A percentile compares a stretch with the other conserved stretches of the same genome.
phyloP scores from a whole-genome alignment of 2,329 filamentous ascomycete species.

The Huntiella omanensis region DNA sequence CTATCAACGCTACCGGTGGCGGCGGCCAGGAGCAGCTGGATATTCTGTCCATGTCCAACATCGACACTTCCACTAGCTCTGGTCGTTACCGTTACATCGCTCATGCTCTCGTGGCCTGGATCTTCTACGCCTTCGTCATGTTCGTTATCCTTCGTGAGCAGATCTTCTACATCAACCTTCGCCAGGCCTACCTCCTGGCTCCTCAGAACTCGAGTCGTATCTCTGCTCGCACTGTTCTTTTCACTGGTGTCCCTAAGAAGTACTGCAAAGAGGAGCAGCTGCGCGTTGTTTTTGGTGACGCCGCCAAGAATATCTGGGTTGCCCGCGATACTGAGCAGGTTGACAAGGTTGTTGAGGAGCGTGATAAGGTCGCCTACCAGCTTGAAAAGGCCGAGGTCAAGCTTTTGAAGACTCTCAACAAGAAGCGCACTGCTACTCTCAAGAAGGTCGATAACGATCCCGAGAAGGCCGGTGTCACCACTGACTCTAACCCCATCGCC shows the following conservation, averaged over 20 bases:
- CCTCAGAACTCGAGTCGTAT: constrained; percentile 69
- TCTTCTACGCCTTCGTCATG: constrained; percentile 76
- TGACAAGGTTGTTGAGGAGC: constrained; percentile 61
- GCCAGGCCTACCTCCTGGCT: constrained; percentile 79
- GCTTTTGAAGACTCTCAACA: constrained; percentile 63
- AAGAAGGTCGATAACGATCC: constrained; percentile 24
- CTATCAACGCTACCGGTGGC: constrained; percentile 71
- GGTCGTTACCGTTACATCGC: constrained; percentile 56
- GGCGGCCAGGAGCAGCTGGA: constrained; percentile 48
- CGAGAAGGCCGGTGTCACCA: constrained; percentile 28
- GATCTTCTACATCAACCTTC: constrained; percentile 81
- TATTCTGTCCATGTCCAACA: constrained; percentile 60
- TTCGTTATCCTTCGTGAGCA: constrained; percentile 74
- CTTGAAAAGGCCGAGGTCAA: constrained; percentile 77
- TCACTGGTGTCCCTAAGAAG: constrained; percentile 61
- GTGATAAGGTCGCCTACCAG: constrained; percentile 61
- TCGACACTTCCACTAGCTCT: constrained; percentile 30
- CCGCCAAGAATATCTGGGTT: constrained; percentile 73
- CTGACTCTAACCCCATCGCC: constrained; percentile 33
- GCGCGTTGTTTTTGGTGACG: constrained; percentile 61
- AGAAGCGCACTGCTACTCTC: constrained; percentile 32
- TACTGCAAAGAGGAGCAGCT: constrained; percentile 65
- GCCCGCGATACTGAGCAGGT: constrained; percentile 58
- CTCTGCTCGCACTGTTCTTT: constrained; percentile 77
- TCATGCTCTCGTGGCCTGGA: constrained; percentile 60